phyloP scores from a whole-genome alignment of 345 rosid species.

The Clarkia xantiana region DNA sequence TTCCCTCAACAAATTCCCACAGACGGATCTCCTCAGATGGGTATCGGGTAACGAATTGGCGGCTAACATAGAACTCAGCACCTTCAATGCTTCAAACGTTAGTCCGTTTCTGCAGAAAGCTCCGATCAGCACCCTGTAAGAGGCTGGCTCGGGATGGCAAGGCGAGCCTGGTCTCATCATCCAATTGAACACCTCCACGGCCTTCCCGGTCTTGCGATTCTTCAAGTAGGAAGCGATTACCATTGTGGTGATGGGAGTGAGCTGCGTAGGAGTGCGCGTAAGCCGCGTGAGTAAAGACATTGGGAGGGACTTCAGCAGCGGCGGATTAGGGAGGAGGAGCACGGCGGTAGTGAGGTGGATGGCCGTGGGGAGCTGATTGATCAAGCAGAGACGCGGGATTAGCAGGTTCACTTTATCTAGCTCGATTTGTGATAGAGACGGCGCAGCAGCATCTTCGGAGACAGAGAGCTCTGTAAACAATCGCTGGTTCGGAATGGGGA shows the following conservation, averaged over 20 bases:
- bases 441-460: too few relatives aligned
- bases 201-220: slow-evolving; percentile 25
- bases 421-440: slow-evolving; percentile 18
- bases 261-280: slow-evolving; percentile 16
- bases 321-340: slow-evolving; percentile 26
- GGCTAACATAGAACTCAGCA: slow-evolving; percentile 30
- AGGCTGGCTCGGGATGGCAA: slow-evolving; percentile 15
- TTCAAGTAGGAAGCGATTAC: slow-evolving; percentile 24
- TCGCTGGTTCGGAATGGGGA: too few relatives aligned
- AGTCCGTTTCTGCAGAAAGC: slow-evolving; percentile 28
- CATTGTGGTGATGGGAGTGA: slow-evolving; percentile 18
- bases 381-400: slow-evolving; percentile 38
- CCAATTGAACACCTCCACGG: slow-evolving; percentile 32
- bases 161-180: slow-evolving; percentile 26
- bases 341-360: slow-evolving; percentile 22
- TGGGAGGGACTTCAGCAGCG: slow-evolving; percentile 19
- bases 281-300: slow-evolving; percentile 31
- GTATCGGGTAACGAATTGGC: slow-evolving; percentile 18
- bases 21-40: slow-evolving; percentile 23
- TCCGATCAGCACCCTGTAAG: slow-evolving; percentile 19
- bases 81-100: slow-evolving; percentile 23
- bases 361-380: slow-evolving; percentile 29
- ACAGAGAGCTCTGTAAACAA: too few relatives aligned
- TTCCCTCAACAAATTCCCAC: slow-evolving; percentile 33
- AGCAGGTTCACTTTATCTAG: slow-evolving; percentile 31